These are phyloP conservation scores for Rhynchosporium agropyri DNA, from an alignment of 2,329 filamentous ascomycete species.

Conservation along the genomic window DNA sequence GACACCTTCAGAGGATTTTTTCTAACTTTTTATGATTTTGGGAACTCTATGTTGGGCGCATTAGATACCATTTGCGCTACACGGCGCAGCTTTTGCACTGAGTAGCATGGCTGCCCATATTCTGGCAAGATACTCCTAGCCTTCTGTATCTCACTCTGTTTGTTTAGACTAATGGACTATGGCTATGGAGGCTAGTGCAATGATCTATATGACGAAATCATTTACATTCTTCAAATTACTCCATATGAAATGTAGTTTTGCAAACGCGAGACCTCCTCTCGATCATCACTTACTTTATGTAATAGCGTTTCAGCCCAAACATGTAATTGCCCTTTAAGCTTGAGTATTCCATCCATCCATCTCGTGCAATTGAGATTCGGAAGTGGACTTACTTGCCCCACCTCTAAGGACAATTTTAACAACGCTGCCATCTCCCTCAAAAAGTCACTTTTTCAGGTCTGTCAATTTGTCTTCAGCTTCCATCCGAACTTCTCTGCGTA, in stretches of 20 bases:
- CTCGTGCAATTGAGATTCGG: too few species aligned
- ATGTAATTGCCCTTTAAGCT: too few species aligned
- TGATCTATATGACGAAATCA: slow-evolving; percentile 2
- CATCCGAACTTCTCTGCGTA: too few species aligned
- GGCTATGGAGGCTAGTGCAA: slow-evolving; percentile 2
- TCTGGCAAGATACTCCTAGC: slow-evolving; percentile 3
- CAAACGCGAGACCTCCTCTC: background rate
- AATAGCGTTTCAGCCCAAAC: background rate
- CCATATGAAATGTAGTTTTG: background rate
- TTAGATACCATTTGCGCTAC: slow-evolving; percentile 39
- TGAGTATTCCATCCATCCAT: too few species aligned
- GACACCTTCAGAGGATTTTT: slow-evolving; percentile 19
- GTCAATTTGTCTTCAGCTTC: too few species aligned
- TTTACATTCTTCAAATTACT: background rate
- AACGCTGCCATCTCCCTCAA: too few species aligned
- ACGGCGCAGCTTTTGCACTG: slow-evolving; percentile 22
- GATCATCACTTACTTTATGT: background rate
- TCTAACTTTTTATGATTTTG: slow-evolving; percentile 2
- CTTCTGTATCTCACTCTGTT: background rate
- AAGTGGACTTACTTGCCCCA: too few species aligned
- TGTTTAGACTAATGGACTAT: slow-evolving; percentile 7
- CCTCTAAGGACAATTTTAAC: too few species aligned
- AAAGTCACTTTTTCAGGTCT: too few species aligned
- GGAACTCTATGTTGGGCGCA: slow-evolving; percentile 31
- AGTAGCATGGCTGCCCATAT: slow-evolving; percentile 19